Evolutionary conservation across 2,329 filamentous ascomycete species (phyloP).

Genomic region (Penicillium occitanis): DNA sequence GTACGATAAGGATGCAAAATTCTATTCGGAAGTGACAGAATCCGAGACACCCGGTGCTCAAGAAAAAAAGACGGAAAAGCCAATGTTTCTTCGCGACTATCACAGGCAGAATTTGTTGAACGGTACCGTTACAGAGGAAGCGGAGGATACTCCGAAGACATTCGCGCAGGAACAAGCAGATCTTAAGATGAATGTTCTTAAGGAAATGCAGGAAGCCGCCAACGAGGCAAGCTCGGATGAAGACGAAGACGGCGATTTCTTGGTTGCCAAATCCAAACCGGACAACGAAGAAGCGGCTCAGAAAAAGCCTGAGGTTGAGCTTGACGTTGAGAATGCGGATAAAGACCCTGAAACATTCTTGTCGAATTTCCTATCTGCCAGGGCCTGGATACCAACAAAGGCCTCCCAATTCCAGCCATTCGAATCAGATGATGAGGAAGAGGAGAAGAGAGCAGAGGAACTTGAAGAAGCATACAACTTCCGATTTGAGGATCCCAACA

Average conservation of each 20-base stretch:
- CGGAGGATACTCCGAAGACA: constrained; percentile 60
- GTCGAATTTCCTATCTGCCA: constrained; percentile 91
- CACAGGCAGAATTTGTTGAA: constrained; percentile 85
- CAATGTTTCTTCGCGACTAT: constrained; percentile 84
- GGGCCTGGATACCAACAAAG: constrained; percentile 78
- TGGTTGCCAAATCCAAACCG: constrained; percentile 66
- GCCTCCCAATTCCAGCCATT: constrained; percentile 73
- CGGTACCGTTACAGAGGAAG: constrained; percentile 63
- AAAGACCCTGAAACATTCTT: constrained; percentile 88
- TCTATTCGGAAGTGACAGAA: constrained; percentile 68
- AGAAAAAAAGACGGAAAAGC: constrained; percentile 68
- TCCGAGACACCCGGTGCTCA: constrained; percentile 36
- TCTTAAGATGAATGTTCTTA: constrained; percentile 73
- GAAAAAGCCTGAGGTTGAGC: constrained; percentile 53
- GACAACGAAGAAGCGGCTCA: constrained; percentile 21
- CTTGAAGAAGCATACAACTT: constrained; percentile 95
- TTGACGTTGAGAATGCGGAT: constrained; percentile 73
- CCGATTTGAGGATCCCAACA: constrained; percentile 88
- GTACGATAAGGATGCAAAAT: constrained; percentile 76
- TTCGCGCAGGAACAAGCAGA: constrained; percentile 87
- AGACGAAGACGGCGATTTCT: constrained; percentile 68
- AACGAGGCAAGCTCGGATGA: constrained; percentile 51
- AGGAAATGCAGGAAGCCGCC: constrained; percentile 71
- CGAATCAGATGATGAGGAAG: constrained; percentile 84
- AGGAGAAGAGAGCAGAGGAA: constrained; percentile 73